Conservation (phyloP, 2,329 filamentous ascomycete genomes). For the Coniochaeta sp. region DNA sequence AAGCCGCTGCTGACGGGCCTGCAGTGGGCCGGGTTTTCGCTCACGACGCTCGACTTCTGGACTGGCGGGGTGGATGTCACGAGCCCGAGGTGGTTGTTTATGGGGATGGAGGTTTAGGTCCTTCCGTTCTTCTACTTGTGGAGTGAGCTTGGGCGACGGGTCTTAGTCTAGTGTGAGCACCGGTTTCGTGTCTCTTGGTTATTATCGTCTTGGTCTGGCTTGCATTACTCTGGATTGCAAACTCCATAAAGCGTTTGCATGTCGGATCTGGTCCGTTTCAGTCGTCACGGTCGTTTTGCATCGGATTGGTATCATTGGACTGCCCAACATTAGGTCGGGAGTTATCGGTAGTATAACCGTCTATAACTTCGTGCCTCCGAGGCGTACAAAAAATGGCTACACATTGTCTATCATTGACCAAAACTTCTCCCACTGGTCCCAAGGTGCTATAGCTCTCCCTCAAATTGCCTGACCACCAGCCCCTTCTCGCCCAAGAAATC, state of each 20-base stretch:
- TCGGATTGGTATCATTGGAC: conserved; percentile 1
- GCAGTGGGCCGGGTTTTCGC: conserved; percentile 88
- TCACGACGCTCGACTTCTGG: conserved; percentile 75
- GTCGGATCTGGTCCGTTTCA: neutral
- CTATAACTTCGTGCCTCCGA: neutral
- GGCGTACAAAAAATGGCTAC: neutral
- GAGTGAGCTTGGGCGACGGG: too few relatives aligned
- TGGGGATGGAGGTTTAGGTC: conserved; percentile 74
- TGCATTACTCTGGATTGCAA: conserved; percentile 1
- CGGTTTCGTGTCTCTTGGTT: neutral
- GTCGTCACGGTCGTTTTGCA: conserved; percentile 1
- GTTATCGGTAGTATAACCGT: neutral
- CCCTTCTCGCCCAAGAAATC: conserved; percentile 66
- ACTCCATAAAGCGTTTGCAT: neutral
- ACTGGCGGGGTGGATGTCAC: conserved; percentile 55
- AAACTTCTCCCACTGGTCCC: neutral
- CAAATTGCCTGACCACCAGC: conserved; percentile 70
- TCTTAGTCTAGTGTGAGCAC: too few relatives aligned
- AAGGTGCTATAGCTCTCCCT: conserved; percentile 39
- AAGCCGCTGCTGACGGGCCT: conserved; percentile 71
- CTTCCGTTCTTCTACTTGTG: neutral
- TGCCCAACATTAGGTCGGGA: neutral
- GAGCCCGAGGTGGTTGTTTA: conserved; percentile 76
- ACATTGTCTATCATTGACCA: neutral
- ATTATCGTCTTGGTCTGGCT: conserved; percentile 1